Evolutionary conservation across 225 moss, liverwort and hornwort species (phyloP), one percentile per base, ranked within the genome.

Genomic region (Bryum argenteum): DNA sequence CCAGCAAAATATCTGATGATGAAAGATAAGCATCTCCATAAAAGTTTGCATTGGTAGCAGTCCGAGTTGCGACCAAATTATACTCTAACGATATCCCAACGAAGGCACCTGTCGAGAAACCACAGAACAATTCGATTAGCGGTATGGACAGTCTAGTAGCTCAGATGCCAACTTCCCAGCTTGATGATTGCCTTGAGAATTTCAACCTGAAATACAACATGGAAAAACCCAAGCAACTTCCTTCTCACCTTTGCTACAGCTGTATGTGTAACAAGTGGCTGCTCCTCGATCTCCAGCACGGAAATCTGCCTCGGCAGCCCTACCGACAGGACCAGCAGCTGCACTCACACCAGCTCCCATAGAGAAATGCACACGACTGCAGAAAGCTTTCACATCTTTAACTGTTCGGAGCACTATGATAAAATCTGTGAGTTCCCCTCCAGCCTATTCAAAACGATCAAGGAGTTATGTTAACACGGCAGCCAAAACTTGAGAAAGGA

Each of bases 321-420:
- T 85, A 67, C 96, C 96, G 23, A 96, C 85, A 72, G 90, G 96
- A 76, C 96, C 96, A 72, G 93, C 96, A 77, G 96, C 96, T 45
- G 93, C 93, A 82, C 96, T 96, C 55, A 96, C 80, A 54, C 96
- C 96, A 72, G 96, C 96, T 76, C 96, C 96, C 72, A 96, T 78
- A 50, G 96, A 96, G 42, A 96, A 89, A 83, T 93, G 96, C 52
- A 93, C 84, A 66, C 87, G 88, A 67, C 96, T 93, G 75, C 93
- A 85, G 78, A 96, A 96, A 40, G 96, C 91, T 81, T 89, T 96
- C 20, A 96, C 91, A 64, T 93, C 93, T 73, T 93, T 93, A 21
- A 84, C 81, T 40, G 91, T 91, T 77, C 91, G 85, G 48, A 96
- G 90, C 23, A 96, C 91, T 64, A 96, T 91, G 19, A 96, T 93